These are phyloP conservation scores for Yamadazyma dendronema DNA, from an alignment of 1,139 yeast genomes.

Conservation along the genomic window DNA sequence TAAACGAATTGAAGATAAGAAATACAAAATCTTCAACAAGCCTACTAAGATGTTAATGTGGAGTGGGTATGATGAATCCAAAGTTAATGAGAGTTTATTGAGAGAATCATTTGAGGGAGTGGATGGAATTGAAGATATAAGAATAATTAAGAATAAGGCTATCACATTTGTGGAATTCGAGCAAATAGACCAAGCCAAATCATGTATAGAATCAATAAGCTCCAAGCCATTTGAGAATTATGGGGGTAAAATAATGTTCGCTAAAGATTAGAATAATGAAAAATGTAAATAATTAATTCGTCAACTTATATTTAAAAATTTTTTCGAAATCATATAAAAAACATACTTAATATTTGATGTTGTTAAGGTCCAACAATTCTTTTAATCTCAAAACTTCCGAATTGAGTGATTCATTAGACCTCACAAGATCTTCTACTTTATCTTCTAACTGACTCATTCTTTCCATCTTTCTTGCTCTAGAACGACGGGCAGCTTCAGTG, in stretches of 20 bases:
- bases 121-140: slow-evolving; percentile 62
- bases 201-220: slow-evolving; percentile 16
- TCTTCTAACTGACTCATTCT: slow-evolving; percentile 81
- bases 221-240: slow-evolving; percentile 3
- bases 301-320: neutral
- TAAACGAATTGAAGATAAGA: slow-evolving; percentile 14
- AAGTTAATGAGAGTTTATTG: slow-evolving; percentile 26
- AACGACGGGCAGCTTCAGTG: slow-evolving; percentile 96
- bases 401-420: slow-evolving; percentile 54
- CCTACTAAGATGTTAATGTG: slow-evolving; percentile 72
- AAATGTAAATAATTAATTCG: neutral
- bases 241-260: slow-evolving; percentile 10
- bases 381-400: slow-evolving; percentile 59
- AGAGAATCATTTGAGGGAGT: slow-evolving; percentile 44
- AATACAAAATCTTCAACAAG: slow-evolving; percentile 21
- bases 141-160: slow-evolving; percentile 63
- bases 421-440: slow-evolving; percentile 63
- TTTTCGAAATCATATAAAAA: neutral
- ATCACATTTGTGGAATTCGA: slow-evolving; percentile 84
- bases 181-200: slow-evolving; percentile 35
- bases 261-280: slow-evolving; percentile 5
- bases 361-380: slow-evolving; percentile 36
- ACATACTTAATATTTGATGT: slow-evolving; percentile 19
- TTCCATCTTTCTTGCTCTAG: slow-evolving; percentile 90
- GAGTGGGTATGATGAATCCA: slow-evolving; percentile 44